Conservation (phyloP, 2,329 filamentous ascomycete genomes). For the Colletotrichum horii region DNA sequence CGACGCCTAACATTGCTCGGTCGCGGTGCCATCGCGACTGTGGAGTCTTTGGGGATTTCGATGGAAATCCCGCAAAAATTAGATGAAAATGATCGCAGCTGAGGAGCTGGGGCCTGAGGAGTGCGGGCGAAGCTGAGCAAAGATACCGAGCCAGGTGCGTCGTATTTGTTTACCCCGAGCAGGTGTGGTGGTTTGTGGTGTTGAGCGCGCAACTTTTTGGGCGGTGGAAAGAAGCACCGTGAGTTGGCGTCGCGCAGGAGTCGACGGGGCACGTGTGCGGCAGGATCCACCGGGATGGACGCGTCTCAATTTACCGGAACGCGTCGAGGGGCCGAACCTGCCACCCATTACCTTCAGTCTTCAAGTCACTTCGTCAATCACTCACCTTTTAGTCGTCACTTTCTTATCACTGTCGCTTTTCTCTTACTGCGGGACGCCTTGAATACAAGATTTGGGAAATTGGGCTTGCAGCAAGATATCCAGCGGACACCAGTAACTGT, state of each 20-base stretch:
- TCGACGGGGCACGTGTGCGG: neutral
- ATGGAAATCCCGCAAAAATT: neutral
- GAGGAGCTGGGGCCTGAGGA: neutral
- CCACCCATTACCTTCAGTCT: neutral
- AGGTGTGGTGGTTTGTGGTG: neutral
- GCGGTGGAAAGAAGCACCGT: neutral
- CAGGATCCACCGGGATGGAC: neutral
- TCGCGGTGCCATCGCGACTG: slow-evolving; percentile 16
- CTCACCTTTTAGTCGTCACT: neutral
- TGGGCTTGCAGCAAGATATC: neutral
- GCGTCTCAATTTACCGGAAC: slow-evolving; percentile 23
- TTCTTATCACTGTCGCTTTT: neutral
- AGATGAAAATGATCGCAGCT: neutral
- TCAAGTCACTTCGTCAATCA: neutral
- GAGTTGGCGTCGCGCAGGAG: neutral
- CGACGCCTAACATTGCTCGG: slow-evolving; percentile 10
- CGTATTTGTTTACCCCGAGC: slow-evolving; percentile 2
- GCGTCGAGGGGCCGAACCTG: slow-evolving; percentile 26
- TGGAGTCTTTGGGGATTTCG: neutral
- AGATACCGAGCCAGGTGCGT: neutral
- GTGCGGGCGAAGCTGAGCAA: neutral
- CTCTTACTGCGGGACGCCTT: neutral
- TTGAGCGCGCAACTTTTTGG: slow-evolving; percentile 7
- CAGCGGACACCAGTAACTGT: neutral
- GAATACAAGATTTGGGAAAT: neutral